Percentiles rank a stretch among this genome's conserved stretches.
These are phyloP conservation scores for Canavalia ensiformis DNA, from an alignment of 306 rosid species.

Conservation along the genomic window DNA sequence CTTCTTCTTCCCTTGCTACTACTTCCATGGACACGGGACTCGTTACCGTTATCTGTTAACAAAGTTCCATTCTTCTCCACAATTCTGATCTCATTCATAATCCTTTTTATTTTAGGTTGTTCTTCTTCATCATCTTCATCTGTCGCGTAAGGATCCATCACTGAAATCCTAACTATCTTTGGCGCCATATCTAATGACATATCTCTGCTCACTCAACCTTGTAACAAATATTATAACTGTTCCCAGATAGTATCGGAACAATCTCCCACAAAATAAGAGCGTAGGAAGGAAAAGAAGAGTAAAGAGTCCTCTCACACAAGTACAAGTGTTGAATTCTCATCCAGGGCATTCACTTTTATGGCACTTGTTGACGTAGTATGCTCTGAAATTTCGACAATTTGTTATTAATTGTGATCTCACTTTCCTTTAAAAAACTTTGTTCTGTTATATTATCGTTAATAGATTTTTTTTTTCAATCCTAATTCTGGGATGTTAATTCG, in stretches of 20 bases:
- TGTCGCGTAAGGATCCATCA: conserved; percentile 75
- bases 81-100: conserved; percentile 61
- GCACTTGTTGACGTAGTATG: neutral
- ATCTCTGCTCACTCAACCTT: neutral
- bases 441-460: neutral
- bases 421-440: neutral
- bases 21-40: neutral
- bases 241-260: too few relatives aligned
- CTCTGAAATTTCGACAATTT: neutral
- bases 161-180: conserved; percentile 57
- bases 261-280: too few relatives aligned
- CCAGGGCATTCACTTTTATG: neutral
- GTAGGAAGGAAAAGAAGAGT: neutral
- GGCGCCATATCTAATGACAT: neutral
- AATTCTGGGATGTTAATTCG: too few relatives aligned
- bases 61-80: conserved; percentile 9
- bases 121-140: conserved; percentile 75
- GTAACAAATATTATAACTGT: too few relatives aligned
- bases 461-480: too few relatives aligned
- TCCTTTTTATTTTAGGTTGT: conserved; percentile 56
- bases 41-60: neutral
- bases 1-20: neutral
- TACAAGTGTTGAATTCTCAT: neutral
- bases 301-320: neutral
- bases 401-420: neutral